Base-by-base conservation (phyloP, 1,284 basidiomycete genomes). In the Singerocomus inundabilis region DNA sequence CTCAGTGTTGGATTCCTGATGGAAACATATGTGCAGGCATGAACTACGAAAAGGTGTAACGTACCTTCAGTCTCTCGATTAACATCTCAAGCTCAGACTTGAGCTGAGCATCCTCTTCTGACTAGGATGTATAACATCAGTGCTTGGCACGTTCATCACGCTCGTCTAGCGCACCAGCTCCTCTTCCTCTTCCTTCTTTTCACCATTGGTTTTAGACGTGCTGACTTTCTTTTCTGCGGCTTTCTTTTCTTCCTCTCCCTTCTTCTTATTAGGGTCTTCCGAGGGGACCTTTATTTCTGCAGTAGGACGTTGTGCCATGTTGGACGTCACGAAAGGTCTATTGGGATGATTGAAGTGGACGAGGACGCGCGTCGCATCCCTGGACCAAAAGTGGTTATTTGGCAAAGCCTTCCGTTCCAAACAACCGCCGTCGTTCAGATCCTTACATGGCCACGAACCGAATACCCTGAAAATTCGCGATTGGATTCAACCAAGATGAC, bases 71-170 rank as follows among this genome's bases (percentile, higher is more conserved):
- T 41, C 97, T 83, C 70, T 99, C 94, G 26, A 97, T 85, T 25
- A 99, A 82, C 95, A 99, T 97, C 68, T 99, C 97, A 30, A 99
- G 80, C 74, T 99, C 95, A 54, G 85, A 88, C 74, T 93, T 93
- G 53, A 99, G 84, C 67, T 96, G 92, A 31, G 88, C 76, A 69
- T 99, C 97, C 71, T 99, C 96, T 67, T 99, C 97, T 18, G 90
- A 93, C 93, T 95, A 57, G 1, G 51, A 48, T 36, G 45, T 13
- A 30, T 33, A 13, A 29, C 37, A 16, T 52, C 29, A 50, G 33
- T 40, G 46, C 29, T 28, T 25, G 29, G 28, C 29, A 47, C 38
- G 46, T 50, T 60, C 58, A 57, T 54, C 57, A 26, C 41, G 46
- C 36, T 44, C 26, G 48, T 47, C 36, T 34, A 46, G 78, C 88